phyloP scores from a whole-genome alignment of 1,139 yeast species.

The Entelexis paramagnoliae region DNA sequence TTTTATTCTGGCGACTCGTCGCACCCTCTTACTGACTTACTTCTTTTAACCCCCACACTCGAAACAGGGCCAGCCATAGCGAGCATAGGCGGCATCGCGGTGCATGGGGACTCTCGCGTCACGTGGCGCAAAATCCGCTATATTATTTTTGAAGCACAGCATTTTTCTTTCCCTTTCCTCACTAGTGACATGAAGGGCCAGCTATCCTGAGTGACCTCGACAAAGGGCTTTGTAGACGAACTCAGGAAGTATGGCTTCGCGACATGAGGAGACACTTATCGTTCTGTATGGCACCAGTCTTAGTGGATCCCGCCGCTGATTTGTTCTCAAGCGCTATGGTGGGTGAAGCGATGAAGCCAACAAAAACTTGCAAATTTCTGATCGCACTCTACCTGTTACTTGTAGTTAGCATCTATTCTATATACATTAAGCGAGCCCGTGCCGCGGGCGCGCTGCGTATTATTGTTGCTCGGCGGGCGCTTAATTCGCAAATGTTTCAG shows the following conservation, averaged over 20 bases:
- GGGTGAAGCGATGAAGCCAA: conserved; percentile 16
- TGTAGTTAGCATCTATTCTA: too few species aligned
- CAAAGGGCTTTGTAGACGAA: conserved; percentile 13
- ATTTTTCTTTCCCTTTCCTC: not conserved
- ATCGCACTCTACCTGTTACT: not conserved
- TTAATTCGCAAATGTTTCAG: too few species aligned
- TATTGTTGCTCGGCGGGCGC: too few species aligned
- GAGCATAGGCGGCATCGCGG: too few species aligned
- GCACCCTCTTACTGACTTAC: too few species aligned
- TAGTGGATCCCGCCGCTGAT: conserved; percentile 19
- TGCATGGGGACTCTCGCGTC: too few species aligned
- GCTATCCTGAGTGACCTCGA: not conserved
- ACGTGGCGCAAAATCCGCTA: too few species aligned
- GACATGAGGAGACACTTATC: conserved; percentile 19
- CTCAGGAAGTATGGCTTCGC: not conserved
- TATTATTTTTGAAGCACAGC: not conserved
- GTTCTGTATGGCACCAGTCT: conserved; percentile 25
- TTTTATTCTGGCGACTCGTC: too few species aligned
- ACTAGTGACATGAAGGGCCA: not conserved
- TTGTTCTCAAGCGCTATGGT: conserved; percentile 24
- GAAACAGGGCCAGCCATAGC: too few species aligned
- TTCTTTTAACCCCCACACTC: too few species aligned
- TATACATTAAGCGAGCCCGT: too few species aligned
- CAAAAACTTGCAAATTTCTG: conserved; percentile 24
- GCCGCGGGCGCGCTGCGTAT: too few species aligned